phyloP scores from a whole-genome alignment of 345 rosid species.

The Corchorus capsularis region DNA sequence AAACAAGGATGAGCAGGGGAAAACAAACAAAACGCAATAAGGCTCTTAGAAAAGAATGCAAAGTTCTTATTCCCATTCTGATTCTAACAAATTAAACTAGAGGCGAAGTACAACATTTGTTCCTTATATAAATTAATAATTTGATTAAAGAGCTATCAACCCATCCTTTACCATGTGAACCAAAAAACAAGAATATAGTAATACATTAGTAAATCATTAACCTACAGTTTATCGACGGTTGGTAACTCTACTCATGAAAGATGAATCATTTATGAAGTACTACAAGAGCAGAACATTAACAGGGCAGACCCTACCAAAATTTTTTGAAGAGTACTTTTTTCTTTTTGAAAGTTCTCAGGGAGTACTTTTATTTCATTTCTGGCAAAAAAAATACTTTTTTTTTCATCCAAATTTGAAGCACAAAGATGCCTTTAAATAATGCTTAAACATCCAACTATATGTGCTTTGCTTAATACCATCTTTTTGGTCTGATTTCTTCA shows the following conservation, averaged over 20 bases:
- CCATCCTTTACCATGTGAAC: neutral
- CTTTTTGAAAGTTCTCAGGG: too few relatives aligned
- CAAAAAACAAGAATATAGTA: neutral
- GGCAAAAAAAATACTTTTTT: too few relatives aligned
- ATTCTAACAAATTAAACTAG: neutral
- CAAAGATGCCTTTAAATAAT: neutral
- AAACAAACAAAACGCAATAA: neutral
- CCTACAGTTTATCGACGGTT: neutral
- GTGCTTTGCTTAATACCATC: neutral
- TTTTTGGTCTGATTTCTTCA: neutral
- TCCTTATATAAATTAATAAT: neutral
- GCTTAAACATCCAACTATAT: neutral
- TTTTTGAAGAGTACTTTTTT: too few relatives aligned
- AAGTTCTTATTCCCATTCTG: neutral
- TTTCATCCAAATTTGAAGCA: too few relatives aligned
- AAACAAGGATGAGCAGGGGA: neutral
- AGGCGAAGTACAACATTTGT: neutral
- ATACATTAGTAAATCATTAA: neutral
- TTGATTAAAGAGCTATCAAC: neutral
- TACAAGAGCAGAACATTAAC: neutral
- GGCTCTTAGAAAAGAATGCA: neutral
- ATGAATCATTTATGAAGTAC: neutral
- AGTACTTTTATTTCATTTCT: too few relatives aligned
- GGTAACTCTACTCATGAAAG: neutral
- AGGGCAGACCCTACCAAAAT: too few relatives aligned